phyloP scores from a whole-genome alignment of 2,329 filamentous ascomycete species.

The Karstenula rhodostoma region DNA sequence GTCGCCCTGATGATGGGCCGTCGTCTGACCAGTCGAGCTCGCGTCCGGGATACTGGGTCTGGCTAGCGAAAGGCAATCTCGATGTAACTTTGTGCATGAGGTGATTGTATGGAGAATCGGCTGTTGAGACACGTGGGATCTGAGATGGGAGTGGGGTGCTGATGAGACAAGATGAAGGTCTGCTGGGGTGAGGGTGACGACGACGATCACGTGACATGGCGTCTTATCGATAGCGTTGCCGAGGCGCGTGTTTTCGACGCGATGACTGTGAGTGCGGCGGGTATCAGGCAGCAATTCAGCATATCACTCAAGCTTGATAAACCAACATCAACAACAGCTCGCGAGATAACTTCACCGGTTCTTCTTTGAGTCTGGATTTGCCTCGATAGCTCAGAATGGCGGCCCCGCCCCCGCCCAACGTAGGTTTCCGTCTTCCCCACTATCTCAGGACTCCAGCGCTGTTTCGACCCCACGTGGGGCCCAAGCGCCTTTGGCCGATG shows the following conservation, averaged over 20 bases:
- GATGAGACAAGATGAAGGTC: not conserved
- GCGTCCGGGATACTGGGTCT: slow-evolving; percentile 6
- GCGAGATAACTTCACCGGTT: not conserved
- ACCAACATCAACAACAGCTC: not conserved
- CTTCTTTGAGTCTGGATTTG: not conserved
- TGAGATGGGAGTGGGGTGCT: not conserved
- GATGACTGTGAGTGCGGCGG: slow-evolving; percentile 1
- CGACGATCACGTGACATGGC: slow-evolving; percentile 18
- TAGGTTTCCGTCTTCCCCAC: not conserved
- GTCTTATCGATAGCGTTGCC: slow-evolving; percentile 21
- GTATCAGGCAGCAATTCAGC: slow-evolving; percentile 24
- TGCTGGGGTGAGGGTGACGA: not conserved
- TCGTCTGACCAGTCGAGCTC: slow-evolving; percentile 5
- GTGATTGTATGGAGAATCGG: not conserved
- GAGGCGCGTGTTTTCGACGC: slow-evolving; percentile 20
- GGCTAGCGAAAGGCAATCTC: not conserved
- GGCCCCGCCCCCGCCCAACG: slow-evolving; percentile 10
- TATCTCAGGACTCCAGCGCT: not conserved
- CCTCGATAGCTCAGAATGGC: not conserved
- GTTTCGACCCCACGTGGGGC: not conserved
- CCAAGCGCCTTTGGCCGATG: not conserved
- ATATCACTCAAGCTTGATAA: slow-evolving; percentile 13
- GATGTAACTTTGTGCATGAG: not conserved
- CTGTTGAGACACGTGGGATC: not conserved
- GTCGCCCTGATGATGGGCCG: not conserved